These are phyloP conservation scores for Fonsecaea pugnacius DNA, from an alignment of 2,329 filamentous ascomycete species.

Conservation along the genomic window DNA sequence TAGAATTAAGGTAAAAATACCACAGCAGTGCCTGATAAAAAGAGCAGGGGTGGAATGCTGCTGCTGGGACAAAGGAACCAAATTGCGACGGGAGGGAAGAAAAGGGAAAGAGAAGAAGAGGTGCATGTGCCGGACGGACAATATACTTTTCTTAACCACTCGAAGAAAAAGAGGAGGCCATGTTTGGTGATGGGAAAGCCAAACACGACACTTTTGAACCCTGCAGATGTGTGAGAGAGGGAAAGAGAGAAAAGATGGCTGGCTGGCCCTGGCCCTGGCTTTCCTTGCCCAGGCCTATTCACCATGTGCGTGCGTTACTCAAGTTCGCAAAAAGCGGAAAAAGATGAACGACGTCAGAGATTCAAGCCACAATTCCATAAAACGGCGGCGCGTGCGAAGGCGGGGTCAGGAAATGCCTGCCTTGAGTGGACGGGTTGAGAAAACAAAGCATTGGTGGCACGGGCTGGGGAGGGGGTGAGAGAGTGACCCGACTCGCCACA, in stretches of 20 bases:
- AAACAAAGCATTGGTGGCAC: not conserved
- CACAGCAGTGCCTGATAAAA: not conserved
- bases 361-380: conserved; percentile 9
- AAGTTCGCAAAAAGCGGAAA: conserved; percentile 1
- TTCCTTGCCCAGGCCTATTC: not conserved
- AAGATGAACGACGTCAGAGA: conserved; percentile 12
- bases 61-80: not conserved
- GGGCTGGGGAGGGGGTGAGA: not conserved
- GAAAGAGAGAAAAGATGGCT: not conserved
- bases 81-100: conserved; percentile 3
- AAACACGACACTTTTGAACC: not conserved
- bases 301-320: not conserved
- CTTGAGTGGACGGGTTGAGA: not conserved
- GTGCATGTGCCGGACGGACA: too few relatives aligned
- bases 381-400: not conserved
- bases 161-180: conserved; percentile 2
- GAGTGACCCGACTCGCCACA: conserved; percentile 1
- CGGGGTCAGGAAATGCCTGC: not conserved
- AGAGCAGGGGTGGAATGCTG: not conserved
- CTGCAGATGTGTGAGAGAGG: not conserved
- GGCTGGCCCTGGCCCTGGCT: conserved; percentile 2
- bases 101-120: not conserved
- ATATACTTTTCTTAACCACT: not conserved
- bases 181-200: not conserved
- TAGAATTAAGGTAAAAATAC: not conserved